These are phyloP conservation scores for Kalanchoe fedtschenkoi DNA, from an alignment of 164 flowering plant species.

Conservation along the genomic window DNA sequence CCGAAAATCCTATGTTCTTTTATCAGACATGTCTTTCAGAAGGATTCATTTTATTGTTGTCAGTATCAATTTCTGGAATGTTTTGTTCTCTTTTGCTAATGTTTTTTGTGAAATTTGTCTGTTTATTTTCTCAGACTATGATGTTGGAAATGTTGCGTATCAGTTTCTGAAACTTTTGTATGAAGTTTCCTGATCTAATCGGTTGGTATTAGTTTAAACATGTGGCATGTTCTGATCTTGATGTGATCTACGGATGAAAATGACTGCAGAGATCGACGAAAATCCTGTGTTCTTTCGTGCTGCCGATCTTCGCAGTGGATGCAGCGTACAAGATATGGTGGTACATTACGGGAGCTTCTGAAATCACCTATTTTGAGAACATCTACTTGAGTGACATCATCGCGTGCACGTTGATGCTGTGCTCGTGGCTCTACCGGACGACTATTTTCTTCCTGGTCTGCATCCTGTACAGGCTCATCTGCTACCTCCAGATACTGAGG, in stretches of 20 bases:
- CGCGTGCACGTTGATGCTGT: constrained; percentile 16
- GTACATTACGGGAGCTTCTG: constrained; percentile 21
- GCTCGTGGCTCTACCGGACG: constrained; percentile 50
- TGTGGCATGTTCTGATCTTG: not conserved
- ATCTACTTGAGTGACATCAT: constrained; percentile 16
- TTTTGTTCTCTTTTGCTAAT: no score
- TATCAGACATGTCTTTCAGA: no score
- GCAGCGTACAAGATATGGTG: constrained; percentile 44
- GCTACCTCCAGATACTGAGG: constrained; percentile 49
- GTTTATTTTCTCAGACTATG: no score
- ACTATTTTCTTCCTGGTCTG: constrained; percentile 47
- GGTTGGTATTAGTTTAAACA: not conserved
- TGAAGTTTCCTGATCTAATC: not conserved
- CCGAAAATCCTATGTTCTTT: no score
- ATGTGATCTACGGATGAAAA: not conserved
- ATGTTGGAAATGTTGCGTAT: no score
- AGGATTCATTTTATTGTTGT: no score
- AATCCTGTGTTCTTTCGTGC: constrained; percentile 49
- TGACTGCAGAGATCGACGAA: constrained; percentile 57
- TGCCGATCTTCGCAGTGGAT: constrained; percentile 71
- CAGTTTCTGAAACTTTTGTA: no score
- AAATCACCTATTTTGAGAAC: constrained; percentile 21
- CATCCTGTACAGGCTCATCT: constrained; percentile 40
- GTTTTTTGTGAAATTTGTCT: no score
- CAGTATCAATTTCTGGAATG: no score